phyloP scores from a whole-genome alignment of 1,284 basidiomycete species.

The Volvariella volvacea region DNA sequence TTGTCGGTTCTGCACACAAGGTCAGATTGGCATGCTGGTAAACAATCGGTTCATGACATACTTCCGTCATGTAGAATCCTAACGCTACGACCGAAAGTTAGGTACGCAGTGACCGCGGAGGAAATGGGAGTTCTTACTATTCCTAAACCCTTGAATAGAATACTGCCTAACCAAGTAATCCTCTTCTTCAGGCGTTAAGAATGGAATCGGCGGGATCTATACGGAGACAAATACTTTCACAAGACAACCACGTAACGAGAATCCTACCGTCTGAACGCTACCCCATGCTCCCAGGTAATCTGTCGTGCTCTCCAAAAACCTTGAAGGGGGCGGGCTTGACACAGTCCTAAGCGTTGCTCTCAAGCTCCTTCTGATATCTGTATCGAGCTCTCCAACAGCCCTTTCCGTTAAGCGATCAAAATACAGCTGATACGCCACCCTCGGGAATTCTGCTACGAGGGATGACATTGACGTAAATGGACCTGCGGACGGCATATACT shows the following conservation, averaged over 20 bases:
- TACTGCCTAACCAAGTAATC: constrained; percentile 62
- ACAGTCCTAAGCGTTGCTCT: constrained; percentile 46
- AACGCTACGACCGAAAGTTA: constrained; percentile 29
- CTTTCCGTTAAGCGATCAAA: constrained; percentile 42
- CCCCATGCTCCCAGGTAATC: constrained; percentile 48
- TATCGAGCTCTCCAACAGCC: constrained; percentile 46
- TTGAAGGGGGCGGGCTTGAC: constrained; percentile 44
- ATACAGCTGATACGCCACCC: constrained; percentile 54
- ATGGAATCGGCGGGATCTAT: constrained; percentile 55
- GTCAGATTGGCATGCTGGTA: neutral
- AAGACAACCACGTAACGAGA: neutral
- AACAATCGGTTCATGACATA: constrained; percentile 15
- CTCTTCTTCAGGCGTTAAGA: constrained; percentile 52
- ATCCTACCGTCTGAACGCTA: constrained; percentile 30
- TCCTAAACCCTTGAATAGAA: constrained; percentile 44
- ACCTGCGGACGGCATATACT: constrained; percentile 49
- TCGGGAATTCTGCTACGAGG: constrained; percentile 37
- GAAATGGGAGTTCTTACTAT: constrained; percentile 37
- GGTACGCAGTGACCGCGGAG: neutral
- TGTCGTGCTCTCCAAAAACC: constrained; percentile 41
- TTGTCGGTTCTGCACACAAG: constrained; percentile 38
- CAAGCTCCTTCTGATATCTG: constrained; percentile 46
- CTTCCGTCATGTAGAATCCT: constrained; percentile 49
- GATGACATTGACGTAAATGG: constrained; percentile 39
- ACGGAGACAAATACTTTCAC: neutral